These are phyloP conservation scores for Dryas integrifolia DNA, from an alignment of 331 rosid genomes.

Conservation along the genomic window DNA sequence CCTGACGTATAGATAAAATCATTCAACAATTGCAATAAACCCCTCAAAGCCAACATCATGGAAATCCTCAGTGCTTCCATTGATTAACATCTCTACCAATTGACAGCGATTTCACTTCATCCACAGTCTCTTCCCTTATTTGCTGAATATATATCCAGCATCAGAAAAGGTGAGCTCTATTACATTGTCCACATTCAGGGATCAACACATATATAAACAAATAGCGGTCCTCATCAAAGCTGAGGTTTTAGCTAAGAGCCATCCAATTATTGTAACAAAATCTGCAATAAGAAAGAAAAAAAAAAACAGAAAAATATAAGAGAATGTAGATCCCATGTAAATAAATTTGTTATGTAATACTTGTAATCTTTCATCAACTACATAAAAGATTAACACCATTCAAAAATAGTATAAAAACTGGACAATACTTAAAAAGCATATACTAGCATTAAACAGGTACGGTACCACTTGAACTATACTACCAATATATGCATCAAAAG, in stretches of 20 bases:
- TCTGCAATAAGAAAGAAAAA: slow-evolving; percentile 24
- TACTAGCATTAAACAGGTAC: background rate
- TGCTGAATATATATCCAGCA: background rate
- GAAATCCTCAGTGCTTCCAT: background rate
- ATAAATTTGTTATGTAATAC: background rate
- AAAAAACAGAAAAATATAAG: background rate
- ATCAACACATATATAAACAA: background rate
- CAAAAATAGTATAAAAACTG: background rate
- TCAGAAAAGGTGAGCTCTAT: background rate
- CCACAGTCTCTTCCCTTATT: background rate
- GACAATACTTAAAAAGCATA: background rate
- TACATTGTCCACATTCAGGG: background rate
- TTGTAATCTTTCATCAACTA: background rate
- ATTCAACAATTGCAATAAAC: background rate
- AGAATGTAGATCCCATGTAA: background rate
- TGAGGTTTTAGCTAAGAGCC: slow-evolving; percentile 13
- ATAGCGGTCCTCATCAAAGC: background rate
- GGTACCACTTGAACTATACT: background rate
- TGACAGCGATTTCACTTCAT: background rate
- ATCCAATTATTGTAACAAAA: slow-evolving; percentile 18
- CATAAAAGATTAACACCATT: background rate
- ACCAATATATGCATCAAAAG: background rate
- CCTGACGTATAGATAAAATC: background rate
- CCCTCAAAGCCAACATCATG: background rate
- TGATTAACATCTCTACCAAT: background rate